These are phyloP conservation scores for Globisporangium viniferum DNA, from an alignment of 352 stramenopile genomes.

Conservation along the genomic window DNA sequence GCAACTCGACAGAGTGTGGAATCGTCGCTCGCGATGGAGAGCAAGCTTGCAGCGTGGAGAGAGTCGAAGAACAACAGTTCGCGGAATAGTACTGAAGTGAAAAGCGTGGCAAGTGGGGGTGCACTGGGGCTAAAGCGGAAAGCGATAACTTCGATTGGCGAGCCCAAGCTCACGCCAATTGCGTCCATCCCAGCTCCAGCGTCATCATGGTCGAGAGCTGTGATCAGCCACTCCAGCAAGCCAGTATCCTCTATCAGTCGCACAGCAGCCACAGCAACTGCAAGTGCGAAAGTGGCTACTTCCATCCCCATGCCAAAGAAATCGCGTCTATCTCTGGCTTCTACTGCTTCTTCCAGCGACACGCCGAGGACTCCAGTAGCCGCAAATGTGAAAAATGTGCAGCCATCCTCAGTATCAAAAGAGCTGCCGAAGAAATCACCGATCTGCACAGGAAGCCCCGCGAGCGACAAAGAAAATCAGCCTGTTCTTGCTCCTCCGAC, in stretches of 20 bases:
- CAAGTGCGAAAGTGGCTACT: background rate
- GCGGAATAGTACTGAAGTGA: background rate
- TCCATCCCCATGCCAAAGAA: constrained; percentile 1
- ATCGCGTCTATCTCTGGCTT: background rate
- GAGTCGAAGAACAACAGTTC: constrained; percentile 3
- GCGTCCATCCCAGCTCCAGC: background rate
- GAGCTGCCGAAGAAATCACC: background rate
- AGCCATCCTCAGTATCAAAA: background rate
- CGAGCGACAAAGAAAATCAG: constrained; percentile 20
- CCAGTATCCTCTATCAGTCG: background rate
- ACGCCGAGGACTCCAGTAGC: background rate
- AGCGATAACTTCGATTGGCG: constrained; percentile 8
- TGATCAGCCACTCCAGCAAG: background rate
- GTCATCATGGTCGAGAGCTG: background rate
- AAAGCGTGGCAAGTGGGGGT: background rate
- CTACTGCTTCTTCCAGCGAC: background rate
- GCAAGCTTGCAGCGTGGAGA: constrained; percentile 14
- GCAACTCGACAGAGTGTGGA: background rate
- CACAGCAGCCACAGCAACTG: background rate
- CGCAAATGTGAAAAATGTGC: background rate
- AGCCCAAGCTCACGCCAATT: constrained; percentile 5
- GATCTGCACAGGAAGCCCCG: constrained; percentile 5
- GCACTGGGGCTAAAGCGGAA: constrained; percentile 3
- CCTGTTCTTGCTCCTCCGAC: background rate
- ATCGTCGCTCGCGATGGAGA: constrained; percentile 13